Percentiles rank a stretch among this genome's conserved stretches.
phyloP scores from a whole-genome alignment of 352 stramenopile genomes.

The Phytophthora colocasiae region DNA sequence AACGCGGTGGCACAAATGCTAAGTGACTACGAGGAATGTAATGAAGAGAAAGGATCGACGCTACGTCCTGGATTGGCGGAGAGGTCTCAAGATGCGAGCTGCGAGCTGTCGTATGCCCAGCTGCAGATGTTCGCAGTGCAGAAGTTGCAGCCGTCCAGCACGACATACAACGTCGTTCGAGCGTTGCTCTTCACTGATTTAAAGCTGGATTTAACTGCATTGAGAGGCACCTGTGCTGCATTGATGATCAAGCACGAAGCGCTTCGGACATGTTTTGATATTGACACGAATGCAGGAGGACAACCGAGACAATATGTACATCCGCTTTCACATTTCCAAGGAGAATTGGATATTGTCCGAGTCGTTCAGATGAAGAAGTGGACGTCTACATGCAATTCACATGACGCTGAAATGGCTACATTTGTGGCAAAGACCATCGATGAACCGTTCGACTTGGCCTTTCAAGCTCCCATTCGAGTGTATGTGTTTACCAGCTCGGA shows the following conservation, averaged over 20 bases:
- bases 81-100: not conserved
- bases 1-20: slow-evolving; percentile 27
- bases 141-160: slow-evolving; percentile 44
- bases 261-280: slow-evolving; percentile 52
- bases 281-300: slow-evolving; percentile 32
- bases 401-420: slow-evolving; percentile 10
- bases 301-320: slow-evolving; percentile 45
- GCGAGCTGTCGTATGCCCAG: slow-evolving; percentile 57
- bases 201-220: slow-evolving; percentile 23
- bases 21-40: slow-evolving; percentile 3
- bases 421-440: slow-evolving; percentile 34
- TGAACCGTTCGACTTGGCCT: slow-evolving; percentile 47
- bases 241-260: slow-evolving; percentile 53
- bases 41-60: slow-evolving; percentile 3
- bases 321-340: slow-evolving; percentile 25
- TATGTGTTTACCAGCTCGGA: slow-evolving; percentile 30
- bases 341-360: slow-evolving; percentile 1
- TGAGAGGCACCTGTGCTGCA: slow-evolving; percentile 36
- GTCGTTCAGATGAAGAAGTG: slow-evolving; percentile 16
- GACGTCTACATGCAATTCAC: not conserved
- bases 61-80: slow-evolving; percentile 27
- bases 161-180: slow-evolving; percentile 60
- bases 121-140: slow-evolving; percentile 71
- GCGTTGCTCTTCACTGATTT: slow-evolving; percentile 37
- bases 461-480: slow-evolving; percentile 48